Evolutionary conservation across 148 eudicot species (phyloP), one percentile per base, ranked within the genome.

Genomic region (Camellia lanceoleosa): DNA sequence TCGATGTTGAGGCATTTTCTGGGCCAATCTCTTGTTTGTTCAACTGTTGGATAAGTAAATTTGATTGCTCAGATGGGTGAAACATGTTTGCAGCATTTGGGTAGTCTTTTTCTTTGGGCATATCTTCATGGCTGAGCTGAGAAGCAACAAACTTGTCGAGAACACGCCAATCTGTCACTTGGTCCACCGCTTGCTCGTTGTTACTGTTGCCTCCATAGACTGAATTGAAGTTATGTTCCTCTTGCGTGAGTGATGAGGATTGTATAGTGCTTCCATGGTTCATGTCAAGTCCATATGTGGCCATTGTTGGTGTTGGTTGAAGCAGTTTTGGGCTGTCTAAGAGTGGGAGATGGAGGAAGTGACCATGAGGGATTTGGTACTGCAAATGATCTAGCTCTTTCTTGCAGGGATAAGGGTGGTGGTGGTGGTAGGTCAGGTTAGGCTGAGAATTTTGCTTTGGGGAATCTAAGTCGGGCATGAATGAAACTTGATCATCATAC

Each of bases 71-170:
- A 12, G 74, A 55, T 38, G 38, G 8, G 20, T 54, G 30, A 67
- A 71, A 72, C n/a, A 71, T 16, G 69, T 80, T 65, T 41, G 11
- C 68, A 8, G 20, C 30, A 6, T 79, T 82, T 23, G 83, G 9
- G 65, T 79, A 71, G 13, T 83, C 71, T 70, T 78, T 80, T 47
- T 87, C 84, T 41, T 80, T 84, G 2, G 85, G 82, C 58, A 49
- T 75, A 64, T 90, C 92, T 52, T 84, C 92, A 62, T 91, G 94
- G 79, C 94, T 92, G 59, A 91, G 89, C 78, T 92, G 97, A 14
- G 97, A 92, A 0, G 97, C 97, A 42, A 92, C 97, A 82, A 92
- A 89, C 84, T 92, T 92, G 85, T 92, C 97, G 9, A 92, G 87
- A 9, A 89, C 88, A 67, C 97, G 87, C 97, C 97, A 92, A 86